Percentiles rank a stretch among this genome's conserved stretches.
These are phyloP conservation scores for Theobroma cacao DNA, from an alignment of 345 rosid genomes.

Conservation along the genomic window DNA sequence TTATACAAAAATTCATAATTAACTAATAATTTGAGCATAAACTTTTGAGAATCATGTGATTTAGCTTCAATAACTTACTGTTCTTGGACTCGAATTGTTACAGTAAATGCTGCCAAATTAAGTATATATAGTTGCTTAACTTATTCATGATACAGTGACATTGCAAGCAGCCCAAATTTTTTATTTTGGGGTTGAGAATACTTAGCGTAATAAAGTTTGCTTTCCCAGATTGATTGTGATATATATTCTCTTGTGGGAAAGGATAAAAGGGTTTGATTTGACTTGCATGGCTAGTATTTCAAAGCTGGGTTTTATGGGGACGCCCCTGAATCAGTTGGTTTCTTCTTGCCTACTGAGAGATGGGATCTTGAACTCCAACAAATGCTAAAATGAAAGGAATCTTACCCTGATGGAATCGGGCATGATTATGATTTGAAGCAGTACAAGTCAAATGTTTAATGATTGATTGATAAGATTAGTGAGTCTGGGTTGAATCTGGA, in stretches of 20 bases:
- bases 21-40: too few species aligned
- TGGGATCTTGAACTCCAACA: conserved; percentile 8
- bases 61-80: too few species aligned
- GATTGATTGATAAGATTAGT: background rate
- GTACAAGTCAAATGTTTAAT: background rate
- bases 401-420: background rate
- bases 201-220: conserved; percentile 16
- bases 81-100: too few species aligned
- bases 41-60: too few species aligned
- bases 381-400: background rate
- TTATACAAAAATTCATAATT: too few species aligned
- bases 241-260: background rate
- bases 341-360: background rate
- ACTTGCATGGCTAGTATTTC: conserved; percentile 17
- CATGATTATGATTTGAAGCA: background rate
- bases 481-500: background rate
- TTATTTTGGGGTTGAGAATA: background rate
- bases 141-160: background rate
- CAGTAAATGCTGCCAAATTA: background rate
- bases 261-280: background rate
- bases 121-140: background rate
- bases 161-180: background rate
- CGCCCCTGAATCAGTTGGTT: background rate
- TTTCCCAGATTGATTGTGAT: conserved; percentile 3
- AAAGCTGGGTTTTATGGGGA: background rate